These are phyloP conservation scores for Amanita pseudoporphyria DNA, from an alignment of 768 basidiomycete genomes.

Conservation along the genomic window DNA sequence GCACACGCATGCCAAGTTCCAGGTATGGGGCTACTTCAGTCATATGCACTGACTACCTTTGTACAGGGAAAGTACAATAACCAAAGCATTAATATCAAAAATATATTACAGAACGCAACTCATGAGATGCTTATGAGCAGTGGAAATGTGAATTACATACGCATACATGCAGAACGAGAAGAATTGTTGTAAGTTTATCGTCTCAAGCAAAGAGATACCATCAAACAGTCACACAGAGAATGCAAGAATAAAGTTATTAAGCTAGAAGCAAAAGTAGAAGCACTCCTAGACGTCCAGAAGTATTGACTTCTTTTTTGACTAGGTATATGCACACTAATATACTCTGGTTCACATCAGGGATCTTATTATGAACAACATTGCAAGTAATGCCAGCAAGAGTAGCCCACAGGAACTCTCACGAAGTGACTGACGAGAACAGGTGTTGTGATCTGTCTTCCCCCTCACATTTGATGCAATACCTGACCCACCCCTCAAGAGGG, in stretches of 20 bases:
- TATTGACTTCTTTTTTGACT: too few relatives aligned
- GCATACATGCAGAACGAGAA: neutral
- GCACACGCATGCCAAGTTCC: neutral
- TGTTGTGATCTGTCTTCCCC: neutral
- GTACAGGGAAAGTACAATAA: slow-evolving; percentile 3
- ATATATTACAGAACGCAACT: neutral
- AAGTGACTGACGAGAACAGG: neutral
- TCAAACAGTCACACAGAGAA: neutral
- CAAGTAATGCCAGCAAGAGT: neutral
- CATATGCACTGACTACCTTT: neutral
- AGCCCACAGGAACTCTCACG: too few relatives aligned
- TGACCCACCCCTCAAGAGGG: neutral
- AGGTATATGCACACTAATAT: neutral
- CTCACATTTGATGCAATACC: neutral
- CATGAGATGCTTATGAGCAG: neutral
- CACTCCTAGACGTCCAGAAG: neutral
- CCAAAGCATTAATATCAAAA: slow-evolving; percentile 1
- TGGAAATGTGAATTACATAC: neutral
- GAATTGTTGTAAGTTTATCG: neutral
- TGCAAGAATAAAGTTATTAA: neutral
- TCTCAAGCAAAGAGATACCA: neutral
- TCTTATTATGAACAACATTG: neutral
- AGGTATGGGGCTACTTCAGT: neutral
- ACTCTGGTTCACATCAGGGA: neutral
- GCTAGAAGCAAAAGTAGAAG: neutral